Conservation (phyloP, 129 eudicot genomes). For the Escallonia rubra region DNA sequence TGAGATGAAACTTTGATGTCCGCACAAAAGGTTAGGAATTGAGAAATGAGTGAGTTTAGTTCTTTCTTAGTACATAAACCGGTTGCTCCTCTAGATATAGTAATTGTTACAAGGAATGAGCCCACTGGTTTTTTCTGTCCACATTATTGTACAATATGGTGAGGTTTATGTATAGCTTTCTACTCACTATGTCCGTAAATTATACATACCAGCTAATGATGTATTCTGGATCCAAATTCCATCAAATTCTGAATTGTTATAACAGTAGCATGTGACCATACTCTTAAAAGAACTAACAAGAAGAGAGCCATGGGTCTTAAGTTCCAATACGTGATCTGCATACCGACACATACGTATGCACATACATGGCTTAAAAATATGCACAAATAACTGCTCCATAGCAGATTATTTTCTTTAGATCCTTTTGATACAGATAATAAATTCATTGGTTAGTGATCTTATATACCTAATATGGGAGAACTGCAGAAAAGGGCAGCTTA, state of each 20-base stretch:
- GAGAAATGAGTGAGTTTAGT: not conserved
- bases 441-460: not conserved
- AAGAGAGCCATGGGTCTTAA: not conserved
- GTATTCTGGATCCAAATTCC: not conserved
- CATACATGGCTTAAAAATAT: no score
- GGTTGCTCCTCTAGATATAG: not conserved
- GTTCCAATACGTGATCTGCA: not conserved
- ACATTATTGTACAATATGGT: constrained; percentile 3
- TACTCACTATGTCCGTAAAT: no score
- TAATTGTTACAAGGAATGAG: not conserved
- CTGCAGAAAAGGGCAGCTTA: not conserved
- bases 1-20: not conserved
- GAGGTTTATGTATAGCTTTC: not conserved
- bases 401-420: not conserved
- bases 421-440: not conserved
- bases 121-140: not conserved
- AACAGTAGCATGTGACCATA: not conserved
- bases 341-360: not conserved
- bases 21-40: not conserved
- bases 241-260: not conserved
- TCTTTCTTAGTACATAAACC: not conserved
- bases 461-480: not conserved
- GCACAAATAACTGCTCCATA: no score
- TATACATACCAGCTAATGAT: no score
- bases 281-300: no score